Base-by-base conservation (phyloP, 345 rosid genomes). In the Salix caprea region DNA sequence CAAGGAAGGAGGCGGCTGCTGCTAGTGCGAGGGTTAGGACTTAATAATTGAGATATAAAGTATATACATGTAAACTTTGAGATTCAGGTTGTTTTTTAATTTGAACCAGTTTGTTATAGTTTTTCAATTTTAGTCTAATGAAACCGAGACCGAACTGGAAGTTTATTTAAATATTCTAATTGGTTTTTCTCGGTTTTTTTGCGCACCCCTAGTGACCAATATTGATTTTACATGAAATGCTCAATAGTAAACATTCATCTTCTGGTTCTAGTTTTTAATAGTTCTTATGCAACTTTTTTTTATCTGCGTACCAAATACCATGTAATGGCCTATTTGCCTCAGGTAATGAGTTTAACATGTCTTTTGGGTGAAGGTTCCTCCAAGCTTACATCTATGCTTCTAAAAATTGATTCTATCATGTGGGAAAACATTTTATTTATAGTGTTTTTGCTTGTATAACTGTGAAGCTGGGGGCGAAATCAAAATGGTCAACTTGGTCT, bases 401-500 rank as follows among this genome's bases (percentile, higher is more conserved):
- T 13, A 3, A 4, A 10, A 7, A 4, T n/a, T n/a, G 26, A 44
- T 56, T 75, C 14, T 40, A 10, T 39, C 8, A 46, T 32, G 61
- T 40, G 71, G 83, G 44, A 7, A 44, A 65, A 26, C 44, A 6
- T 50, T 76, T 58, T 79, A 69, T 46, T 67, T 37, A 39, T 50
- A 68, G n/a, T 15, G 39, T 69, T 78, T 60, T 52, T 67, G 26
- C 58, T 39, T 74, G 60, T 67, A 66, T 67, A 66, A 76, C 68
- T 36, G 64, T 86, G 85, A 84, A 96, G 99, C 77, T 96, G 98
- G 99, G 99, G 99, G 74, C 88, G 99, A 70, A 96, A 96, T 87
- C 99, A 96, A 86, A 96, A 96, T 82, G 99, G 99, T 77, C 97
- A 96, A 85, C 99, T 96, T 83, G 98, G 99, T 81, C 95, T 93